Evolutionary conservation across 1,284 basidiomycete species (phyloP), one percentile per base, ranked within the genome.

Genomic region (Rhodotorula sp.): DNA sequence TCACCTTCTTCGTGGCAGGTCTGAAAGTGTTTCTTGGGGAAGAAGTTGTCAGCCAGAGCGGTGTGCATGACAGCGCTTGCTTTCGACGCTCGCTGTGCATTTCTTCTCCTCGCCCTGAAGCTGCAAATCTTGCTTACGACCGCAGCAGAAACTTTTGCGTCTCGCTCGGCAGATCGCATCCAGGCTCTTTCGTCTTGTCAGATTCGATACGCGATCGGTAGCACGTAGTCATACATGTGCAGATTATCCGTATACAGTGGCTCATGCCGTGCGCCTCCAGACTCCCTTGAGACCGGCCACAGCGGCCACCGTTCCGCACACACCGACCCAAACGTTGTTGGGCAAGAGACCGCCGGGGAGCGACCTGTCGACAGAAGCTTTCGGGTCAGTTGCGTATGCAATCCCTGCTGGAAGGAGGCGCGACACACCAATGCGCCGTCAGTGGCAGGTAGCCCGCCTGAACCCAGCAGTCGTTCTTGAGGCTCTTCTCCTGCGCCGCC

Each of bases 401-500:
- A n/a, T n/a, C 5, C 4, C 31, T 21, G 5, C 18, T 10, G 52
- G 3, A 12, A 60, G 29, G 34, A 1, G 49, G 8, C 21, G 46
- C 47, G 51, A 83, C 86, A 71, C 75, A 91, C 92, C 91, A 93
- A 80, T 94, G 92, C 63, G 92, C 81, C 6, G 92, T 91, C 67
- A 92, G 81, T 5, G 92, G 92, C 54, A 93, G 81, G 80, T 92
- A 90, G 47, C 87, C 88, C 7, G 89, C 72, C 78, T 93, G 93
- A 60, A 88, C 87, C 62, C 90, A 82, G 34, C 91, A 79, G 76
- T 93, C 90, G 70, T 87, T 89, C 84, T 87, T 87, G 70, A 90
- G 87, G 21, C 89, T 86, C 72, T 87, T 85, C 86, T 90, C 90
- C 73, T 87, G 83, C 72, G 86, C 83, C 58, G 80, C 76, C 31